Evolutionary conservation across 768 basidiomycete genomes (phyloP).

Genomic region (Pleurotus platypus): DNA sequence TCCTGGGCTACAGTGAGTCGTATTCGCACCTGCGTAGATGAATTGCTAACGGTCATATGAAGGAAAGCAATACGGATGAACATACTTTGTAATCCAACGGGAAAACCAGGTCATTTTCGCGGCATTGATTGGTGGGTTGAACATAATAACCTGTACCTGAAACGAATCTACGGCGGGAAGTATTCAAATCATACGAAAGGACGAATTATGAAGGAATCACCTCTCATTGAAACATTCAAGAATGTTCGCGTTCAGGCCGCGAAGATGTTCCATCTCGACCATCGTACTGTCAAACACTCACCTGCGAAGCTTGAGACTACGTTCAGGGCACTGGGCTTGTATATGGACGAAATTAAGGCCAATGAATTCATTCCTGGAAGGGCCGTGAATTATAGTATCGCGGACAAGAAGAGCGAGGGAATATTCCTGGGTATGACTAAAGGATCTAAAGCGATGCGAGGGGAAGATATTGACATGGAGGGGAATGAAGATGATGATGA

Average conservation of each 20-base stretch:
- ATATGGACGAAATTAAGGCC: slow-evolving; percentile 13
- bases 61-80: slow-evolving; percentile 22
- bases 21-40: neutral
- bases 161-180: slow-evolving; percentile 30
- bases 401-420: slow-evolving; percentile 14
- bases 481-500: neutral
- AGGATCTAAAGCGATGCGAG: neutral
- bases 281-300: slow-evolving; percentile 21
- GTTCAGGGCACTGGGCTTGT: slow-evolving; percentile 12
- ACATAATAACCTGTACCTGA: slow-evolving; percentile 38
- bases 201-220: slow-evolving; percentile 28
- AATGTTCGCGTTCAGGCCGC: slow-evolving; percentile 18
- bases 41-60: neutral
- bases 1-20: slow-evolving; percentile 8
- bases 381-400: slow-evolving; percentile 11
- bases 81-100: slow-evolving; percentile 33
- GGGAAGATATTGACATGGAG: neutral
- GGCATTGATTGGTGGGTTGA: slow-evolving; percentile 38
- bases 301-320: slow-evolving; percentile 24
- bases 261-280: slow-evolving; percentile 20
- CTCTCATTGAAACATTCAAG: slow-evolving; percentile 29
- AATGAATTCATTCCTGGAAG: slow-evolving; percentile 12
- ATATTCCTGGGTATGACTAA: slow-evolving; percentile 1
- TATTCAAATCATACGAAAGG: slow-evolving; percentile 28
- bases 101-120: slow-evolving; percentile 22